Evolutionary conservation across 257 asterid species (phyloP), one percentile per base, ranked within the genome.

Genomic region (Solanum chmielewskii): DNA sequence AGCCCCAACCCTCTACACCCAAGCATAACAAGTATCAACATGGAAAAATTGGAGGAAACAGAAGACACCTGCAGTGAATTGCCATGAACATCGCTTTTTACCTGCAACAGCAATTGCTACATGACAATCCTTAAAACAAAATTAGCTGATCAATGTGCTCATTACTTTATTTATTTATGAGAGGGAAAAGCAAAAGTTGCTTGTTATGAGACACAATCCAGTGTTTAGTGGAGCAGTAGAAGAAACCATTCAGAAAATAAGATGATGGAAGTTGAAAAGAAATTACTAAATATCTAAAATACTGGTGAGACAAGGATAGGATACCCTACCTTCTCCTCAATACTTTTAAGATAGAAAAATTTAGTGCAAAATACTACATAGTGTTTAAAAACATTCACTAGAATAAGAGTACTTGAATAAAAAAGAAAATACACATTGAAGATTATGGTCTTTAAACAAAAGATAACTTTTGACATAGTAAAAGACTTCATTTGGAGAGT

Each of bases 401-500:
- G 83, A 83, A 88, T n/a, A 70, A 2, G 86, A 86, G 87, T 90
- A 91, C 90, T 82, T 49, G 85, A 89, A 90, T 87, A 88, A 56
- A 86, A 91, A 56, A 86, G 86, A 76, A 88, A 90, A 87, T 94
- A 94, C 97, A 96, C 62, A 87, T 91, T 94, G 89, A 90, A 90
- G 92, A 92, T 90, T 88, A 91, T 83, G 88, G 90, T 89, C 96
- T 94, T 93, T 90, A 89, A 91, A 92, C 92, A 94, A 93, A 92
- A 87, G 82, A 62, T 86, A 91, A 91, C 93, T 91, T 92, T 94
- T 94, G 88, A 85, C 92, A 90, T 92, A 92, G 92, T 92, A 75
- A 92, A 95, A 95, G 94, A 93, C 96, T 91, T 93, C 98, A 92
- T 95, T 93, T 92, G 96, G 94, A 95, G 93, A 91, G 91, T 91